These are phyloP conservation scores for Epithele typhae DNA, from an alignment of 768 basidiomycete species.

Conservation along the genomic window DNA sequence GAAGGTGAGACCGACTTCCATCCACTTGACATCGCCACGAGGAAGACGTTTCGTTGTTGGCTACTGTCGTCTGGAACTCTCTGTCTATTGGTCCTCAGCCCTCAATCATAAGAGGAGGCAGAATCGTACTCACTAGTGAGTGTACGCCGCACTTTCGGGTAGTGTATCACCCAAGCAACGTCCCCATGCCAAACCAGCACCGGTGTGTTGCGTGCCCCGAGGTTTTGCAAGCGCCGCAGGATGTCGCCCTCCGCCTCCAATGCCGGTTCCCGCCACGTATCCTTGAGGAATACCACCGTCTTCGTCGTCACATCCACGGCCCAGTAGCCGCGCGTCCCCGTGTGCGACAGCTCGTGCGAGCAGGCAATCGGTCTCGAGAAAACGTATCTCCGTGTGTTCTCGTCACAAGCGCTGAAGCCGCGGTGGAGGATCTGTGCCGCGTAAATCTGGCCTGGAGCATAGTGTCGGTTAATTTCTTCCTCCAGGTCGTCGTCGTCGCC, in stretches of 20 bases:
- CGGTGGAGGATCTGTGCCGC: neutral
- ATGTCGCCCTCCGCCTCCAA: constrained; percentile 3
- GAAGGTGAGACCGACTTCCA: neutral
- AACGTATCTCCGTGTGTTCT: neutral
- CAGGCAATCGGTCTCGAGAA: constrained; percentile 6
- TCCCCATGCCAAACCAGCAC: constrained; percentile 1
- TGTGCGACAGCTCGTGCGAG: neutral
- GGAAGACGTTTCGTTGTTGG: neutral
- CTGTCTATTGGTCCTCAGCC: constrained; percentile 20
- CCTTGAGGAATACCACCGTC: constrained; percentile 6
- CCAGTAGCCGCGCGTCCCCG: constrained; percentile 10
- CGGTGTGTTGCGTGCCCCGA: neutral
- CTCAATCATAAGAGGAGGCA: no score
- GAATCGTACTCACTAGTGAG: neutral
- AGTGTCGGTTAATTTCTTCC: constrained; percentile 1
- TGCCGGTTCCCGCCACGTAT: constrained; percentile 3
- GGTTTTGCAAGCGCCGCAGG: neutral
- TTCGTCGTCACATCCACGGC: neutral
- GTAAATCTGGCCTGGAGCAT: neutral
- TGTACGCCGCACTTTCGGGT: neutral
- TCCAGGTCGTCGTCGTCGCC: neutral
- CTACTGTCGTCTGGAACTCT: neutral
- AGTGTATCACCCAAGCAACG: neutral
- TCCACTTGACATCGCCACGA: neutral
- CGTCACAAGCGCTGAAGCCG: no score